Conservation (phyloP, 2,329 filamentous ascomycete genomes). For the Alternaria consortialis region DNA sequence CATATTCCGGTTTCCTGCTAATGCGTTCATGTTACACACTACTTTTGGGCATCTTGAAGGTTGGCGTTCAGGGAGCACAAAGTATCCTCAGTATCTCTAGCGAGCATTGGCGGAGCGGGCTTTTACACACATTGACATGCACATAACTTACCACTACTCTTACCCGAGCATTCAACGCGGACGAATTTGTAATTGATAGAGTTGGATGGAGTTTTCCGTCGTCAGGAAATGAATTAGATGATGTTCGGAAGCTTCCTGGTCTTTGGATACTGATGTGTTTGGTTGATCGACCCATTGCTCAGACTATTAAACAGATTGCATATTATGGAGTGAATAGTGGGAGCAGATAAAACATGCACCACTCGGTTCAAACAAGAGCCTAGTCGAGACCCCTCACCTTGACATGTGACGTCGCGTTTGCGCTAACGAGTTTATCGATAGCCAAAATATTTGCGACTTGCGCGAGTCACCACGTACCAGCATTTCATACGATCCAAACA, state of each 20-base stretch:
- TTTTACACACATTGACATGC: conserved; percentile 46
- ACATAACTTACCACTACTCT: conserved; percentile 35
- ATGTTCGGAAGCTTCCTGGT: conserved; percentile 3
- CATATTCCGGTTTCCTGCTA: conserved; percentile 35
- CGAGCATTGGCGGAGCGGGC: conserved; percentile 52
- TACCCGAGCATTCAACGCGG: conserved; percentile 16
- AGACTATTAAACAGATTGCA: not conserved
- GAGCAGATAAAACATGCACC: not conserved
- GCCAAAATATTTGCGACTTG: conserved; percentile 28
- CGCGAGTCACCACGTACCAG: conserved; percentile 19
- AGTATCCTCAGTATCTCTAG: conserved; percentile 48
- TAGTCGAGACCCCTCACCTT: conserved; percentile 2
- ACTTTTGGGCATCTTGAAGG: conserved; percentile 26
- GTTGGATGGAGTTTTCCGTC: conserved; percentile 18
- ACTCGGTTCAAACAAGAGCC: not conserved
- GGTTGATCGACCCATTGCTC: not conserved
- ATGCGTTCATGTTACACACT: conserved; percentile 34
- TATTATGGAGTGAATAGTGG: not conserved
- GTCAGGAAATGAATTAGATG: conserved; percentile 20
- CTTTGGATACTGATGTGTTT: not conserved
- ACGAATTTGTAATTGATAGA: conserved; percentile 40
- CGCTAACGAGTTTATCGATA: conserved; percentile 37
- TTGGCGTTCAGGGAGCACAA: conserved; percentile 43
- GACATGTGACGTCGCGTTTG: conserved; percentile 20
- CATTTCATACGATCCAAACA: not conserved